Conservation (phyloP, 2,329 filamentous ascomycete species). For the Penicillium olsonii region DNA sequence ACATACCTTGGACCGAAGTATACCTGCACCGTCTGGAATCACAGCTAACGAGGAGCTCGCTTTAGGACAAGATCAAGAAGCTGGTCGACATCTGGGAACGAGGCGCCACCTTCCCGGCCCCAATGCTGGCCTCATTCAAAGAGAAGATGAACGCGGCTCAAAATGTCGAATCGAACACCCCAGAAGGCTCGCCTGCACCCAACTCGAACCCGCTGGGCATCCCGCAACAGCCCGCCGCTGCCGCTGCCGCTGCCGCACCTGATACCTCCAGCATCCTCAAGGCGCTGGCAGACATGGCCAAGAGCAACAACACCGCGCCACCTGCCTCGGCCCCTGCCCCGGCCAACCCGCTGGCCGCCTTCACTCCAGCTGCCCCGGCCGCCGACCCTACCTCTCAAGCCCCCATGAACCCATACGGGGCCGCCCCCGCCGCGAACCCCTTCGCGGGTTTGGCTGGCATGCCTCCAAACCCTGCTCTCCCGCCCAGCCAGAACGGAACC, state of each 20-base stretch:
- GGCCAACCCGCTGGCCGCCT: constrained; percentile 50
- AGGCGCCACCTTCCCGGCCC: constrained; percentile 80
- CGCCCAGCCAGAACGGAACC: constrained; percentile 43
- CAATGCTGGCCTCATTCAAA: constrained; percentile 81
- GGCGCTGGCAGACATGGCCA: constrained; percentile 77
- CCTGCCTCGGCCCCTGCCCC: constrained; percentile 38
- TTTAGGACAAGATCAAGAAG: constrained; percentile 94
- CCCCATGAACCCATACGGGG: constrained; percentile 54
- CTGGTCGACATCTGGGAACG: constrained; percentile 98
- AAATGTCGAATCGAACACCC: constrained; percentile 68
- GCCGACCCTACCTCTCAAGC: constrained; percentile 50
- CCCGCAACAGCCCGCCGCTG: constrained; percentile 28
- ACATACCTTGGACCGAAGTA: neutral
- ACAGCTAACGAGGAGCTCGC: constrained; percentile 53
- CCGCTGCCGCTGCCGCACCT: constrained; percentile 47
- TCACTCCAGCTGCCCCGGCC: constrained; percentile 50
- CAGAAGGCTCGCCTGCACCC: constrained; percentile 55
- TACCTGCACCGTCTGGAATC: constrained; percentile 24
- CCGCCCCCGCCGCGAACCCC: constrained; percentile 46
- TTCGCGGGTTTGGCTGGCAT: constrained; percentile 49
- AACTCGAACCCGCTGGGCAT: constrained; percentile 43
- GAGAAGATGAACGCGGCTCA: constrained; percentile 69
- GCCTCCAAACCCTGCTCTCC: constrained; percentile 37
- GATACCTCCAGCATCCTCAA: constrained; percentile 71
- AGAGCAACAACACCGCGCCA: constrained; percentile 64